These are phyloP conservation scores for Begonia fuchsioides DNA, from an alignment of 306 rosid species.

Conservation along the genomic window DNA sequence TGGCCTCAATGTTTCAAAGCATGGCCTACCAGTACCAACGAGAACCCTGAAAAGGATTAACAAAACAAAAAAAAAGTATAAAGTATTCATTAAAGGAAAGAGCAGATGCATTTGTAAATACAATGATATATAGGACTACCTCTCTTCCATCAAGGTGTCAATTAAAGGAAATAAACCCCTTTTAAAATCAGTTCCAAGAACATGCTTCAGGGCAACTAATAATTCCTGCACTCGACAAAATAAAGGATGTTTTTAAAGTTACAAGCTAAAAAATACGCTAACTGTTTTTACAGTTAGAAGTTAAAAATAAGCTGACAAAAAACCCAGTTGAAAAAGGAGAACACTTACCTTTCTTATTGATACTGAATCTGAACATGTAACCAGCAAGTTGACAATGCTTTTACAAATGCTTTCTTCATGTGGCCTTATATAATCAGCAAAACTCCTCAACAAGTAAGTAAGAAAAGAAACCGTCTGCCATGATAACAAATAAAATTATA, in stretches of 20 bases:
- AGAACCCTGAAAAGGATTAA: conserved; percentile 48
- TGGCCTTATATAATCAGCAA: conserved; percentile 87
- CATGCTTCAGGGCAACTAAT: conserved; percentile 87
- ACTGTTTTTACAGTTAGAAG: conserved; percentile 2
- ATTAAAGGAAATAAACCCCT: conserved; percentile 97
- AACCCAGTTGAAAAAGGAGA: conserved; percentile 6
- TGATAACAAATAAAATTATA: conserved; percentile 15
- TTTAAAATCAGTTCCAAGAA: conserved; percentile 96
- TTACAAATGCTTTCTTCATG: conserved; percentile 98
- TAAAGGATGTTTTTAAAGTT: conserved; percentile 3
- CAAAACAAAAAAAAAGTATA: background rate
- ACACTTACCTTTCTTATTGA: conserved; percentile 75
- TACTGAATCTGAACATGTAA: conserved; percentile 97
- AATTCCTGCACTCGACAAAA: conserved; percentile 61
- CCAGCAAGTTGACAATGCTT: conserved; percentile 96
- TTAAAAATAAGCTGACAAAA: conserved; percentile 1
- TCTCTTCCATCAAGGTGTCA: conserved; percentile 88
- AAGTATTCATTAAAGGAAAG: conserved; percentile 6
- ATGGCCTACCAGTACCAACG: conserved; percentile 93
- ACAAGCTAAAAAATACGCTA: background rate
- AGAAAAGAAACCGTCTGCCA: conserved; percentile 95
- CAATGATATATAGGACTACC: conserved; percentile 31
- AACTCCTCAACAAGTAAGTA: conserved; percentile 87
- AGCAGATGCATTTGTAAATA: background rate
- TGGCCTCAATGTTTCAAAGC: conserved; percentile 95